These are phyloP conservation scores for Jatropha podagrica DNA, from an alignment of 441 rosid species.

Conservation along the genomic window DNA sequence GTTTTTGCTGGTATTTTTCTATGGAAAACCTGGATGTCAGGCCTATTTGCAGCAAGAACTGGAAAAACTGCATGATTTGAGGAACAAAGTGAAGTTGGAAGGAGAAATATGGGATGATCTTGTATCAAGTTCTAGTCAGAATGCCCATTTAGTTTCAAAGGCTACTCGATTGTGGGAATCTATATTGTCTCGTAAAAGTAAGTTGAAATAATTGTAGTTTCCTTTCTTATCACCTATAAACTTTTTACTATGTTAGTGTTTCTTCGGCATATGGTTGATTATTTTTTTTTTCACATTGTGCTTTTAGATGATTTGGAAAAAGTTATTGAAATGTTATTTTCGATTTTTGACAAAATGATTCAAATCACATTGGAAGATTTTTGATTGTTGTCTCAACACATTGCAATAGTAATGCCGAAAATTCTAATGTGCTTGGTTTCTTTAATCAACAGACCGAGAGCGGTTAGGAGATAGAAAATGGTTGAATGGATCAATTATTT, in stretches of 20 bases:
- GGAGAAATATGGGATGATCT: slow-evolving; percentile 99
- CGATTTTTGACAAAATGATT: background rate
- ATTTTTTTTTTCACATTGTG: background rate
- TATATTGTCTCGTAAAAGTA: slow-evolving; percentile 88
- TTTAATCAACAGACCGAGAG: background rate
- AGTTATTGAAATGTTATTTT: background rate
- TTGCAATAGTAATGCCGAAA: background rate
- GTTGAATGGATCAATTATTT: background rate
- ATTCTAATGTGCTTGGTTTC: slow-evolving; percentile 8
- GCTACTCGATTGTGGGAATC: slow-evolving; percentile 97
- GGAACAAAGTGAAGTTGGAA: slow-evolving; percentile 97
- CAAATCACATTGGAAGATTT: no score
- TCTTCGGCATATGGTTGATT: background rate
- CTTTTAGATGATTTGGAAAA: background rate
- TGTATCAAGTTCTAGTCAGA: slow-evolving; percentile 92
- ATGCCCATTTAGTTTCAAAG: slow-evolving; percentile 95
- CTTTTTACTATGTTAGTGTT: background rate
- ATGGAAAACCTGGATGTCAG: slow-evolving; percentile 46
- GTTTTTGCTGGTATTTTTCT: slow-evolving; percentile 24
- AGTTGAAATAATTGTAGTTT: slow-evolving; percentile 19
- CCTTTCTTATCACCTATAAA: background rate
- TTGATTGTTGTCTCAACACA: background rate
- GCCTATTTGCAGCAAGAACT: slow-evolving; percentile 99
- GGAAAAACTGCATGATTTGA: slow-evolving; percentile 91
- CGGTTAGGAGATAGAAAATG: slow-evolving; percentile 4